Evolutionary conservation across 768 basidiomycete species (phyloP).

Genomic region (Mycena pura): DNA sequence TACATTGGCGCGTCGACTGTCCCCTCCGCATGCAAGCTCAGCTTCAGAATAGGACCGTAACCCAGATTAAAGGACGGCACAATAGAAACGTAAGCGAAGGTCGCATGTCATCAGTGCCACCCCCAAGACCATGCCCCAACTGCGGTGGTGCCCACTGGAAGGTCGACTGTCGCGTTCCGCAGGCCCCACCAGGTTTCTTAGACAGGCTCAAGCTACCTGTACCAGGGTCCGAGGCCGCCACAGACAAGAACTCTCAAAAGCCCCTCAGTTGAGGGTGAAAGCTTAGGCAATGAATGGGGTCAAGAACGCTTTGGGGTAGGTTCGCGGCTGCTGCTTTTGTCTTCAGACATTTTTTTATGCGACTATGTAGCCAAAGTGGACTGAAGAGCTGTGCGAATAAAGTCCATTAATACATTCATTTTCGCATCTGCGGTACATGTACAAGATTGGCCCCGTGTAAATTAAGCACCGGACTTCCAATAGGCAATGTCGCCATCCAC

Average conservation of each 20-base stretch:
- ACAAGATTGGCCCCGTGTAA: conserved; percentile 10
- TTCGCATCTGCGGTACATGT: conserved; percentile 13
- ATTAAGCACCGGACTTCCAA: conserved; percentile 77
- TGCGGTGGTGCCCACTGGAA: conserved; percentile 25
- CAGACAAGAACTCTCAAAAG: background rate
- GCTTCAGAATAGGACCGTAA: background rate
- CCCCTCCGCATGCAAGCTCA: background rate
- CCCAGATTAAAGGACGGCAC: background rate
- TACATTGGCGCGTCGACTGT: conserved; percentile 26
- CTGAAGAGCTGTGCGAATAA: background rate
- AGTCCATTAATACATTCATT: conserved; percentile 4
- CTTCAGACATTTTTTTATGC: too few species aligned
- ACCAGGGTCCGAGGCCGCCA: background rate
- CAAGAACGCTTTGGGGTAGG: background rate
- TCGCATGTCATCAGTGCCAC: background rate
- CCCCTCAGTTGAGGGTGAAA: background rate
- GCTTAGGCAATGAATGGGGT: background rate
- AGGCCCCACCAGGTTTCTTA: conserved; percentile 12
- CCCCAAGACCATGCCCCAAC: conserved; percentile 10
- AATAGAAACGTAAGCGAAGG: too few species aligned
- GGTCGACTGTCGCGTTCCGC: conserved; percentile 15
- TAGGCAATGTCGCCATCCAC: conserved; percentile 90
- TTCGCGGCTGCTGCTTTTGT: background rate
- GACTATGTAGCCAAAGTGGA: background rate
- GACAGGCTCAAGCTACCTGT: background rate